Base-by-base conservation (phyloP, 2,329 filamentous ascomycete genomes). In the Arthrinium phaeospermum region DNA sequence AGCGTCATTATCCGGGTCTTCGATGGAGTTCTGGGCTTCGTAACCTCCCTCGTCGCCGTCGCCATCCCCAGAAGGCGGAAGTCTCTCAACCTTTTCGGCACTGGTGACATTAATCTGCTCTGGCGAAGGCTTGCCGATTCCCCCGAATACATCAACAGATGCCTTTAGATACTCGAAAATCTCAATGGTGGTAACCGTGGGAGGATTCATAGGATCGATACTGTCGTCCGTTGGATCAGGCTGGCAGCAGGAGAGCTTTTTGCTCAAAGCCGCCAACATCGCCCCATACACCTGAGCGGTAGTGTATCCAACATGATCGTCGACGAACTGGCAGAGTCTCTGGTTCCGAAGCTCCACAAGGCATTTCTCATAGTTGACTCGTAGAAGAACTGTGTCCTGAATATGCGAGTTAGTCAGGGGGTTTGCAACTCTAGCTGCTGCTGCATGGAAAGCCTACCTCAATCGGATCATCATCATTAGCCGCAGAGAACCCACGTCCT, bases 321-420 rank as follows among this genome's bases (percentile, higher is more conserved):
- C 87, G 0, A 91, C 94, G 72, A 95, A 89, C n/a, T 91, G 87
- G 70, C 92, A 90, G 3, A 98, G 90, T 27, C 91, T 90, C 75
- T 92, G 89, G 77, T 94, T 98, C 72, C 96, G 93, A 74, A 98
- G 86, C 69, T 93, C 91, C 13, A 98, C 93, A 8, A 92, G 86
- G 73, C 94, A 94, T 81, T 96, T 97, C 71, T 95, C 92, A 78
- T 94, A 92, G 79, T 98, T 98, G 71, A 98, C 86, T 41, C 92
- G 90, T 68, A 98, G 86, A 47, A 95, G 87, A 75, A 95, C 86
- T 72, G 93, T 89, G 69, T 90, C 88, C 91, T 97, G 79, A 1
- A 72, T 57, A 61, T 5, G 44, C 41, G 70, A 27, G 77, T 82
- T 76, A 84, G 79, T 69, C 53, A 75, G 68, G 73, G 67, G 19